Evolutionary conservation across 2,329 filamentous ascomycete species (phyloP).

Genomic region (Lachnellula cervina): DNA sequence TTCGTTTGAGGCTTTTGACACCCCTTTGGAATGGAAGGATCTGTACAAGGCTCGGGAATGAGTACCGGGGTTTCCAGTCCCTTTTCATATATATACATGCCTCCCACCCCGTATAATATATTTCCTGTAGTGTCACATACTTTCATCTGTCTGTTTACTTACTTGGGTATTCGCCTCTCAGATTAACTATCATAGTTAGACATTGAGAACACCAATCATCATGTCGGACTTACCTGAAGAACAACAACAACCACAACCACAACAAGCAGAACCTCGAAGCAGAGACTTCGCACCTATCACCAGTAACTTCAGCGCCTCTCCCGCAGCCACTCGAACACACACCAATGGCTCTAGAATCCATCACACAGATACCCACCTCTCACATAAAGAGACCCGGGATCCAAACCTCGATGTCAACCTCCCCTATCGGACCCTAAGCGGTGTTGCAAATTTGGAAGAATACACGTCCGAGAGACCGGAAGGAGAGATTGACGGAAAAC

Average conservation of each 20-base stretch:
- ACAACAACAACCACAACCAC: no score
- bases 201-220: neutral
- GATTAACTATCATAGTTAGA: no score
- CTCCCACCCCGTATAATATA: neutral
- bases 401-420: constrained; percentile 47
- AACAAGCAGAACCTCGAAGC: neutral
- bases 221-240: constrained; percentile 1
- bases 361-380: constrained; percentile 13
- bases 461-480: constrained; percentile 57
- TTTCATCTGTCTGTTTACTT: neutral
- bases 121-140: neutral
- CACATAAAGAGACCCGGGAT: constrained; percentile 26
- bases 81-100: neutral
- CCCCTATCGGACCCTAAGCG: constrained; percentile 59
- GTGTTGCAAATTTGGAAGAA: constrained; percentile 58
- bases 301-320: neutral
- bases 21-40: neutral
- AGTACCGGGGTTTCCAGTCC: neutral
- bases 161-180: no score
- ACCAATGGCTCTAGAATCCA: constrained; percentile 12
- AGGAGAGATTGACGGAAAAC: constrained; percentile 50
- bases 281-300: constrained; percentile 4
- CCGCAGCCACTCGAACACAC: constrained; percentile 7
- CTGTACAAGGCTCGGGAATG: neutral
- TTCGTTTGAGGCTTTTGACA: constrained; percentile 11